These are phyloP conservation scores for Buddleja alternifolia DNA, from an alignment of 257 asterid species.

Conservation along the genomic window DNA sequence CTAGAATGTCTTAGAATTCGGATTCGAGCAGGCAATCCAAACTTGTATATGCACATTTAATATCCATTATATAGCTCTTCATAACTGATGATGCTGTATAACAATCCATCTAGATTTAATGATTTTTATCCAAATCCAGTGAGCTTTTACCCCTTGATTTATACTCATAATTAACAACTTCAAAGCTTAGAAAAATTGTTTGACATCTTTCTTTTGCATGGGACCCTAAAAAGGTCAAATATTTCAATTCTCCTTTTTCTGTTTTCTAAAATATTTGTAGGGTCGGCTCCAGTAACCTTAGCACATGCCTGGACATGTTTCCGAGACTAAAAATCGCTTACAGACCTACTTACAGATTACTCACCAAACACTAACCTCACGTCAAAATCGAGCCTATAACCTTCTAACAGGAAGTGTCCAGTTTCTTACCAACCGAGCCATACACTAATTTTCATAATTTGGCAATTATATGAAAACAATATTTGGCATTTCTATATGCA, in stretches of 20 bases:
- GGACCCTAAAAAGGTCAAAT: neutral
- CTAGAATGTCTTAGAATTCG: neutral
- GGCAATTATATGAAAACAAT: neutral
- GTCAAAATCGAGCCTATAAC: too few relatives aligned
- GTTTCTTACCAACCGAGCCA: too few relatives aligned
- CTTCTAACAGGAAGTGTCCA: too few relatives aligned
- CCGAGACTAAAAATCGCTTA: too few relatives aligned
- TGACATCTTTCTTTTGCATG: neutral
- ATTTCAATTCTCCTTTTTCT: neutral
- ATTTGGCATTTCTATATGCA: slow-evolving; percentile 2
- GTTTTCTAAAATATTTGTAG: too few relatives aligned
- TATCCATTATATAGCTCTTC: neutral
- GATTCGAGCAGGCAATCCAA: slow-evolving; percentile 3
- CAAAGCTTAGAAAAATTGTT: neutral
- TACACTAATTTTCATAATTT: neutral
- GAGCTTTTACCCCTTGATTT: neutral
- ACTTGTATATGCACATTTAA: neutral
- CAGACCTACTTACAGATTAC: too few relatives aligned
- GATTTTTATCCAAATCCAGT: neutral
- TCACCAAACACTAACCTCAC: too few relatives aligned
- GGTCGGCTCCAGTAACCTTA: too few relatives aligned
- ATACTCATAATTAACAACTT: too few relatives aligned
- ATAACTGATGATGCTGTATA: slow-evolving; percentile 10
- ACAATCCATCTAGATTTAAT: neutral
- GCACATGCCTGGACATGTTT: too few relatives aligned